Conservation (phyloP, 176 grass and related monocot genomes). For the Microstegium vimineum region DNA sequence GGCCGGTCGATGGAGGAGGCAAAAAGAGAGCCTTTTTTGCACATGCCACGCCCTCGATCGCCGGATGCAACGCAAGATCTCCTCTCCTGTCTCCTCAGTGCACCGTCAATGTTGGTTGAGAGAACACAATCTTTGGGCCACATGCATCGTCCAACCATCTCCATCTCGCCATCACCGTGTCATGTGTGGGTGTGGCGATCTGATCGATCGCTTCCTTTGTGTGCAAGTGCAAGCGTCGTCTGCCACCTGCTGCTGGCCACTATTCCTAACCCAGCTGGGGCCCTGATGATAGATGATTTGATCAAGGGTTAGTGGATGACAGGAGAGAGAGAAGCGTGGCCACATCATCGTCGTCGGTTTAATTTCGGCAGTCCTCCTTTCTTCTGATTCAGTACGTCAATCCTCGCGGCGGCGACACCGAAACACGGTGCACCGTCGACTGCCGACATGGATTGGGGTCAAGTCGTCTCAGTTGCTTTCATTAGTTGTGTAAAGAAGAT, state of each 20-base stretch:
- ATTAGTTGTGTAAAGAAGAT: neutral
- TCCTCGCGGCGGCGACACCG: neutral
- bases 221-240: slow-evolving; percentile 20
- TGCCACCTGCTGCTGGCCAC: slow-evolving; percentile 24
- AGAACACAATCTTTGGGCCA: slow-evolving; percentile 41
- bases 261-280: neutral
- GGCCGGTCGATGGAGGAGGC: too few species aligned
- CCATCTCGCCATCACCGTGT: neutral
- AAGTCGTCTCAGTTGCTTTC: neutral
- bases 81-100: neutral
- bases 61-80: neutral
- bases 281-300: neutral
- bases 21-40: slow-evolving; percentile 20
- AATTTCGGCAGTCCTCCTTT: too few species aligned
- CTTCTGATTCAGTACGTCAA: neutral
- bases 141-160: neutral
- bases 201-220: slow-evolving; percentile 27
- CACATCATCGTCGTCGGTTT: neutral
- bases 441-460: neutral
- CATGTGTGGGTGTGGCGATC: neutral
- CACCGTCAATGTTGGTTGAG: slow-evolving; percentile 4
- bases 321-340: neutral
- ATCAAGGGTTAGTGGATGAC: neutral
- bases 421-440: slow-evolving; percentile 26
- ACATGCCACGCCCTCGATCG: slow-evolving; percentile 9